Base-by-base conservation (phyloP, 371 early-diverging fungal species). In the Apophysomyces ossiformis region DNA sequence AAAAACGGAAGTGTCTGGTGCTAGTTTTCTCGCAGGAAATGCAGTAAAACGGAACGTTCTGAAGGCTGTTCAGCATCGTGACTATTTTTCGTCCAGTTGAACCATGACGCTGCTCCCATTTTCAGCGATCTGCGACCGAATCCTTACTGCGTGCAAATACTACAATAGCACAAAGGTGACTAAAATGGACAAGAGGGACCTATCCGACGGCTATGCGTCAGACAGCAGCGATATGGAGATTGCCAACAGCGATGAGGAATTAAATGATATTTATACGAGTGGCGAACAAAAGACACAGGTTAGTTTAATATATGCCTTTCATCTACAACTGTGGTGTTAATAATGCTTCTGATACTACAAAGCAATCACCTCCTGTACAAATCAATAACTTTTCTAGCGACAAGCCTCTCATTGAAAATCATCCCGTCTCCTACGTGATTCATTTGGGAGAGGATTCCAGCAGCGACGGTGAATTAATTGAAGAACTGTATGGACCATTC, bases 211-310 rank as follows among this genome's bases (percentile, higher is more conserved):
- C 21, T 50, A 16, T 50, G 21, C 54, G 21, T 50, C 54, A 50
- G 54, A 50, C 7, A 50, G 35, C 9, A 66, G 67, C 37, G 67
- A 66, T 44, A 66, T 66, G 67, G 67, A 66, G 26, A 66, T 66
- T 61, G 60, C 67, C 5, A 61, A 66, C 16, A 61, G 47, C 56
- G 57, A 57, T 15, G 61, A 61, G n/a, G 65, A 58, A 21, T 21
- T 50, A n/a, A 50, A 50, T 50, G 37, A n/a, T 16, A 56, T 43
- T 38, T 18, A 38, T 21, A 9, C 63, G 54, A 63, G 54, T 13
- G 57, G 47, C 9, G 50, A 38, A 16, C 37, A 5, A 35, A 16
- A 18, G 7, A 50, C 7, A 26, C 35, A 35, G 26, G 37, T 47
- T n/a, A 45, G 18, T 45, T 8, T 32, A 12, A 37, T 56, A 3